Evolutionary conservation across 164 flowering plant genomes (phyloP).

Genomic region (Vitis amurensis): DNA sequence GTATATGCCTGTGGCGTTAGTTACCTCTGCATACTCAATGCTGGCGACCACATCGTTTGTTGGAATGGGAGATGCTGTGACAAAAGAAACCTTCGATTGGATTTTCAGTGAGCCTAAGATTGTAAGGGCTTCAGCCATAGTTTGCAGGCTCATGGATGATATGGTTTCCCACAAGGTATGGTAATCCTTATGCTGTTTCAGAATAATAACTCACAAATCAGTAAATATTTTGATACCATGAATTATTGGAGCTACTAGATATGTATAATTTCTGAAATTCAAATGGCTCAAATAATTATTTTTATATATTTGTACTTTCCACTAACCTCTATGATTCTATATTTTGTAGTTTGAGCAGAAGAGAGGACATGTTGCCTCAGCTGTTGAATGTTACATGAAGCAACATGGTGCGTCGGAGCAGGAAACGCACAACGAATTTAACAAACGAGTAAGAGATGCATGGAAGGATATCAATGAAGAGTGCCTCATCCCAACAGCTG

Average conservation of each 20-base stretch:
- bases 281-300: no score
- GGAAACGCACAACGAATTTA: background rate
- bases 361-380: constrained; percentile 14
- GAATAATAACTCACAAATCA: no score
- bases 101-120: constrained; percentile 7
- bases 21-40: constrained; percentile 2
- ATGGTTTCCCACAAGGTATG: constrained; percentile 15
- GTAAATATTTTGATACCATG: no score
- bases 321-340: no score
- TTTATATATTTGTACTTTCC: no score
- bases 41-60: constrained; percentile 12
- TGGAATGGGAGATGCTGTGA: constrained; percentile 32
- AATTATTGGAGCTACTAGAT: background rate
- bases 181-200: no score
- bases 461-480: constrained; percentile 3
- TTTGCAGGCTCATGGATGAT: constrained; percentile 21
- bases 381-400: constrained; percentile 17
- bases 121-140: background rate
- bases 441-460: background rate
- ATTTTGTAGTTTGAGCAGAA: background rate
- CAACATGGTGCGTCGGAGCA: constrained; percentile 8
- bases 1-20: constrained; percentile 17
- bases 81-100: constrained; percentile 35
- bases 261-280: no score
- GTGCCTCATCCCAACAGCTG: background rate